Evolutionary conservation across 2,329 filamentous ascomycete genomes (phyloP).

Genomic region (Aspergillus sp.): DNA sequence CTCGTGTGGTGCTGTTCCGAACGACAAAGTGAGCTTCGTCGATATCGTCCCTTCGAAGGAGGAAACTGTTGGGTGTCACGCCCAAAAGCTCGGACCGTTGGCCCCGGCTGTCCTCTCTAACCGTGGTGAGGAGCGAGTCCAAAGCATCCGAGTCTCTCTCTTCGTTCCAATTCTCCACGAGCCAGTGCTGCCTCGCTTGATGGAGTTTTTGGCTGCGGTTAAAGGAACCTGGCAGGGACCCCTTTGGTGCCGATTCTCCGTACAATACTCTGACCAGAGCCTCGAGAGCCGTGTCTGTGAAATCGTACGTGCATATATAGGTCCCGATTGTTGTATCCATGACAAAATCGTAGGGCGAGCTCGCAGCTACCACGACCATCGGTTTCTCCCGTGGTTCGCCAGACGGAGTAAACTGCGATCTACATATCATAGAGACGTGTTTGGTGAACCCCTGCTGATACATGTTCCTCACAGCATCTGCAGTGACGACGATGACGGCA

Average conservation of each 20-base stretch:
- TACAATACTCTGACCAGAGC: slow-evolving; percentile 83
- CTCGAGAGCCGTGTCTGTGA: slow-evolving; percentile 87
- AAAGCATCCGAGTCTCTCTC: slow-evolving; percentile 75
- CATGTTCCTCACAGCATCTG: slow-evolving; percentile 89
- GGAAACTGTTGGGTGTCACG: slow-evolving; percentile 74
- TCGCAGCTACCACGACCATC: slow-evolving; percentile 87
- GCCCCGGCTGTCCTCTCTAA: slow-evolving; percentile 67
- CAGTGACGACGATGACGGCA: slow-evolving; percentile 87
- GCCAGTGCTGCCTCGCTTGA: slow-evolving; percentile 92
- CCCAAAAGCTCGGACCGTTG: slow-evolving; percentile 71
- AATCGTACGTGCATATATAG: slow-evolving; percentile 95
- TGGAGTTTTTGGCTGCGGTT: slow-evolving; percentile 84
- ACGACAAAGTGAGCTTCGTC: slow-evolving; percentile 89
- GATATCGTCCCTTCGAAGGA: slow-evolving; percentile 70
- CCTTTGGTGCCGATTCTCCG: slow-evolving; percentile 68
- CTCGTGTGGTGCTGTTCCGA: slow-evolving; percentile 88
- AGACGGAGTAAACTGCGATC: slow-evolving; percentile 43
- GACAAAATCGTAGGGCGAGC: slow-evolving; percentile 94
- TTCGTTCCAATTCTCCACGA: slow-evolving; percentile 85
- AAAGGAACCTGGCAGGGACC: slow-evolving; percentile 70
- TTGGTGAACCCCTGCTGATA: slow-evolving; percentile 96
- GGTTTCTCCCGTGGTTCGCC: slow-evolving; percentile 69
- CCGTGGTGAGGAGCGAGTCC: slow-evolving; percentile 72
- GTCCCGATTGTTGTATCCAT: slow-evolving; percentile 89
- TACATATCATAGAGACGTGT: slow-evolving; percentile 92